Evolutionary conservation across 2,329 filamentous ascomycete genomes (phyloP), one percentile per base, ranked within the genome.

Genomic region (Scedosporium dehoogii): DNA sequence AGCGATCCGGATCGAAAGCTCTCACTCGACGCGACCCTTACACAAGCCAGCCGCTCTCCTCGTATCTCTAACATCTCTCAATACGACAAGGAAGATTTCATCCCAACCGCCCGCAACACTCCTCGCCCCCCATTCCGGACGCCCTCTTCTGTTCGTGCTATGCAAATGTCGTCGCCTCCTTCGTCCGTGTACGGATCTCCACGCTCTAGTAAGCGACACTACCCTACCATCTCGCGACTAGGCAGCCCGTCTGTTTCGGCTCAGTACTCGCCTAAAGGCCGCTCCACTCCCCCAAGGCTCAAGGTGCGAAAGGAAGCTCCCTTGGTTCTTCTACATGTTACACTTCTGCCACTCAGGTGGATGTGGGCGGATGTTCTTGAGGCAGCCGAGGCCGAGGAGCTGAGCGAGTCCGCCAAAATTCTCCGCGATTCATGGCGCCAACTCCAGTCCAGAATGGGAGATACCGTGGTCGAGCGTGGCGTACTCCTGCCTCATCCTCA

Each of bases 401-500:
- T 83, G 29, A 78, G 76, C 6, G 74, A 78, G 6, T 75, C 75
- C 7, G 73, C 78, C 16, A 82, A 81, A 70, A 74, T 71, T 4
- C 76, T 86, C n/a, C 81, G 79, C 27, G 83, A 85, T 65, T 84
- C 85, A 38, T 90, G 86, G 82, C 81, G 83, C 56, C 76, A 88
- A 63, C 76, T 93, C 2, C 85, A 87, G 66, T 86, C 89, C 61
- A 87, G 88, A 63, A 78, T 90, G 3, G 85, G 85, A 1, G 88
- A 91, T 59, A 90, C 88, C 0, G 85, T 92, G 10, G 80, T 89
- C 66, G 83, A 89, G 69, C 82, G 90, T 23, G 90, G 89, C 2
- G 81, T 94, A 41, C 76, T 94, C 53, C 80, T 94, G 6, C 85
- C 89, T 1, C 91, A 94, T 70, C 90, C 90, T 1, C 84, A 90